Conservation (phyloP, 1,284 basidiomycete species). For the Marasmius tenuissimus region DNA sequence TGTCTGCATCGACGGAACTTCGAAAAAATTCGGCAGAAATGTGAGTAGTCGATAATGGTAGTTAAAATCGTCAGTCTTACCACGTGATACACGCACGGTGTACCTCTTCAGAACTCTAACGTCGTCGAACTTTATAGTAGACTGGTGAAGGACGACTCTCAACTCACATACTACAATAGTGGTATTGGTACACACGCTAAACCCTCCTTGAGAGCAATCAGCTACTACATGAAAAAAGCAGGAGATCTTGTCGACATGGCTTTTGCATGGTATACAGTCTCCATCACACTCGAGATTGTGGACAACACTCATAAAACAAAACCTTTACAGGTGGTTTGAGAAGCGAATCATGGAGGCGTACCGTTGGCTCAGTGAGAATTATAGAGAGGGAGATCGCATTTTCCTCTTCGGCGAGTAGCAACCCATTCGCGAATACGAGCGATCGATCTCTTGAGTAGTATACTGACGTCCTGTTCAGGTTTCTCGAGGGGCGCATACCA, state of each 20-base stretch:
- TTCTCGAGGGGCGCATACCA: constrained; percentile 38
- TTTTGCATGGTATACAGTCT: constrained; percentile 27
- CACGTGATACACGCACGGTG: background rate
- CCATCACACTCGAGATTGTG: background rate
- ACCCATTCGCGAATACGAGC: too few species aligned
- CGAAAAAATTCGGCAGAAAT: constrained; percentile 22
- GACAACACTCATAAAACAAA: background rate
- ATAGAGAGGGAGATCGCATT: constrained; percentile 31
- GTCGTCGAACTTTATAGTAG: constrained; percentile 23
- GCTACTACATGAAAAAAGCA: constrained; percentile 17
- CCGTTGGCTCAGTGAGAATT: constrained; percentile 38
- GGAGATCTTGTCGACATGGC: constrained; percentile 24
- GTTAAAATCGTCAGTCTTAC: background rate
- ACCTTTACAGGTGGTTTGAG: constrained; percentile 30
- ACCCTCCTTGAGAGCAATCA: constrained; percentile 21
- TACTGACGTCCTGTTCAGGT: constrained; percentile 18
- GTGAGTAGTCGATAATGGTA: background rate
- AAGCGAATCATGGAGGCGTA: constrained; percentile 35
- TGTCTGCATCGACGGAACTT: constrained; percentile 26
- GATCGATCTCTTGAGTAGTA: too few species aligned
- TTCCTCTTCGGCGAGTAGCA: constrained; percentile 34
- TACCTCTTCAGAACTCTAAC: constrained; percentile 20
- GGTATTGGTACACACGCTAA: constrained; percentile 39
- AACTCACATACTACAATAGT: constrained; percentile 40
- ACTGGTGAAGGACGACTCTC: constrained; percentile 18